These are phyloP conservation scores for Dendrobium nobile DNA, from an alignment of 106 monocot genomes.

Conservation along the genomic window DNA sequence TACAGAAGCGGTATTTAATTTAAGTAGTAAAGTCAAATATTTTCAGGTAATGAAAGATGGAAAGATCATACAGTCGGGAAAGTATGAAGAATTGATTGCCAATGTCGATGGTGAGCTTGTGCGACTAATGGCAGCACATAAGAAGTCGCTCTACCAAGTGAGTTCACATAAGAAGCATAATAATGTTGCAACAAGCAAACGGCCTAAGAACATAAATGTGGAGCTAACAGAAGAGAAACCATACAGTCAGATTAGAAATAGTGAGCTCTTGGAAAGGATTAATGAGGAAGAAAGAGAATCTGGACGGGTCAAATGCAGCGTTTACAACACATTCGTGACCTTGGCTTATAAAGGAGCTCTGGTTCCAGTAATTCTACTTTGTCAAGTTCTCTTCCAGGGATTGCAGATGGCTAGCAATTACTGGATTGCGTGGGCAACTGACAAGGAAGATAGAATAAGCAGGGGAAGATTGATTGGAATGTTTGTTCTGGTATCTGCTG, in stretches of 20 bases:
- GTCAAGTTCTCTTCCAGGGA: slow-evolving; percentile 70
- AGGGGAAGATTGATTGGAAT: slow-evolving; percentile 44
- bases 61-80: slow-evolving; percentile 67
- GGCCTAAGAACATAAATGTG: slow-evolving; percentile 10
- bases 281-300: slow-evolving; percentile 56
- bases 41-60: slow-evolving; percentile 76
- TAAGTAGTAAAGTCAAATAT: not conserved
- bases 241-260: slow-evolving; percentile 2
- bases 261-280: slow-evolving; percentile 9
- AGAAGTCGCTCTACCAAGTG: slow-evolving; percentile 49
- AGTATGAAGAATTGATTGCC: slow-evolving; percentile 57
- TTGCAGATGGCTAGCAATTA: slow-evolving; percentile 83
- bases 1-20: not conserved
- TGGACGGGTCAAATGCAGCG: slow-evolving; percentile 67
- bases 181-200: not conserved
- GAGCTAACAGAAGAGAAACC: slow-evolving; percentile 24
- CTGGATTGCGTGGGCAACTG: slow-evolving; percentile 87
- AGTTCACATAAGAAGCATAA: slow-evolving; percentile 24
- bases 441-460: slow-evolving; percentile 28
- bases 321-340: slow-evolving; percentile 63
- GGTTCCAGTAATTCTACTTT: slow-evolving; percentile 57
- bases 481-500: slow-evolving; percentile 48
- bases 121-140: slow-evolving; percentile 62
- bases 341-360: slow-evolving; percentile 64
- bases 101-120: slow-evolving; percentile 54